Conservation (phyloP, 2,329 filamentous ascomycete species). For the Coniochaeta sp. region DNA sequence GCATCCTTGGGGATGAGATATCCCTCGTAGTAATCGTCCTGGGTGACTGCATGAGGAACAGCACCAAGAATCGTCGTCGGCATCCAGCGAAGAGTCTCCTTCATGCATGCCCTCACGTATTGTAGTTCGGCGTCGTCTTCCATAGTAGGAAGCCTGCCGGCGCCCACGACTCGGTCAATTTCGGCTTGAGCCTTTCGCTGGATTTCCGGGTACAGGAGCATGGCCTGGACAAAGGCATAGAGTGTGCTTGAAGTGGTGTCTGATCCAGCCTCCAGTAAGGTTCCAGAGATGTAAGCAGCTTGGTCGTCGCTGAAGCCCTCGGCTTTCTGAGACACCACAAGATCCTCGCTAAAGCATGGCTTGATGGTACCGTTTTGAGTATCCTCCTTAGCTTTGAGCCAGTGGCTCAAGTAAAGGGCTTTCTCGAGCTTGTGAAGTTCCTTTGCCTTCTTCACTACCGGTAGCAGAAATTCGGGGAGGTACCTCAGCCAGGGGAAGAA, state of each 20-base stretch:
- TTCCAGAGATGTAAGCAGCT: constrained; percentile 25
- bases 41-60: constrained; percentile 32
- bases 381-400: constrained; percentile 29
- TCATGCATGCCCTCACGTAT: constrained; percentile 34
- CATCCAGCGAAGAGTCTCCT: constrained; percentile 39
- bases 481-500: constrained; percentile 35
- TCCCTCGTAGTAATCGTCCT: constrained; percentile 36
- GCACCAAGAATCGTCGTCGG: constrained; percentile 29
- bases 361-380: constrained; percentile 16
- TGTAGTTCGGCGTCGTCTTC: constrained; percentile 30
- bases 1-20: constrained; percentile 38
- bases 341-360: constrained; percentile 17
- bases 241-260: constrained; percentile 36
- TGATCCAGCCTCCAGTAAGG: constrained; percentile 30
- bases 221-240: constrained; percentile 36
- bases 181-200: constrained; percentile 32
- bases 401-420: constrained; percentile 32
- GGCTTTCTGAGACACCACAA: constrained; percentile 13
- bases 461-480: constrained; percentile 35
- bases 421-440: constrained; percentile 34
- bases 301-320: constrained; percentile 22
- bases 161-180: constrained; percentile 33
- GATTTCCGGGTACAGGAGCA: constrained; percentile 33
- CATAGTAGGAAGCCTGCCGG: constrained; percentile 28
- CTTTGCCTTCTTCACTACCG: constrained; percentile 29